These are phyloP conservation scores for Puccinellia tenuiflora DNA, from an alignment of 176 grass and related monocot species.

Conservation along the genomic window DNA sequence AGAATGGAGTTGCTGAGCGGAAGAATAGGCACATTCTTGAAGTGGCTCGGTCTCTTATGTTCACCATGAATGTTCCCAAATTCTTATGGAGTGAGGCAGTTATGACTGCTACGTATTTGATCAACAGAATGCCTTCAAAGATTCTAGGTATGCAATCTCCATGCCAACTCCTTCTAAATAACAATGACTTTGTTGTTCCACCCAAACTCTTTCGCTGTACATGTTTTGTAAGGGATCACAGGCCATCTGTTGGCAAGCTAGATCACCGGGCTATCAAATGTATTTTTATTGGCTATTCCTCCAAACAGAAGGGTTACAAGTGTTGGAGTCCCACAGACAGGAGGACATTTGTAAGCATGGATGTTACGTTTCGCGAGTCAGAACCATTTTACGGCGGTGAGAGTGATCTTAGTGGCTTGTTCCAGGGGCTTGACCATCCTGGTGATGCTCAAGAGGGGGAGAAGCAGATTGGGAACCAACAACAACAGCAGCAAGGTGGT, in stretches of 20 bases:
- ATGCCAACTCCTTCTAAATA: not conserved
- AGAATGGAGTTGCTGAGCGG: too few species aligned
- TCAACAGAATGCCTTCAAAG: not conserved
- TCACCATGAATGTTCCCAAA: too few species aligned
- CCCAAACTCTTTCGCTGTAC: not conserved
- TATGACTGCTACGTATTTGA: too few species aligned
- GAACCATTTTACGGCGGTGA: not conserved
- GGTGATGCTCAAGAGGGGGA: not conserved
- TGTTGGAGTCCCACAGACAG: too few species aligned
- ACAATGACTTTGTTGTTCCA: not conserved
- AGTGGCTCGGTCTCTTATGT: too few species aligned
- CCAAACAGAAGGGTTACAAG: not conserved
- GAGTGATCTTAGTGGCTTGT: not conserved
- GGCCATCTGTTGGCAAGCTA: not conserved
- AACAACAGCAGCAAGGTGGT: not conserved
- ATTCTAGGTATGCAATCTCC: not conserved
- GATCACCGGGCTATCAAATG: not conserved
- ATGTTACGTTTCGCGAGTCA: not conserved
- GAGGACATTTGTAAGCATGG: not conserved
- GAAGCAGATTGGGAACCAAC: not conserved
- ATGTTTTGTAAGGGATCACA: not conserved
- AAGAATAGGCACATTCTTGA: too few species aligned
- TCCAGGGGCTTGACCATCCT: not conserved
- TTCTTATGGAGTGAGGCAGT: too few species aligned
- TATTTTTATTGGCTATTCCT: not conserved